Evolutionary conservation across 768 basidiomycete species (phyloP).

Genomic region (Lactarius tabidus): DNA sequence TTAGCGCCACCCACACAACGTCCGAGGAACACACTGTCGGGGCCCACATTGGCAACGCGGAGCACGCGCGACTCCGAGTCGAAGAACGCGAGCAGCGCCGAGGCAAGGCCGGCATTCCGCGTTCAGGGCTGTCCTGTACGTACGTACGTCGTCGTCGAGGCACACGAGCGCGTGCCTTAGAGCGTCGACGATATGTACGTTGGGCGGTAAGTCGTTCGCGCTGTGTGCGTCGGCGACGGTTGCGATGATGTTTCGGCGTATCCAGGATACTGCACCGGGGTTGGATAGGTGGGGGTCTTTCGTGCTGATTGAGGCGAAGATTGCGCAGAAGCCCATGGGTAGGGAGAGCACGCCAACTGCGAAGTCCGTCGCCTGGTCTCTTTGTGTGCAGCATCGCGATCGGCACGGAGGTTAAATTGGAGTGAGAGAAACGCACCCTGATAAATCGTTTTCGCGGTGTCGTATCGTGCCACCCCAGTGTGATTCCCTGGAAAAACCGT

Average conservation of each 20-base stretch:
- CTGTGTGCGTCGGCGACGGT: neutral
- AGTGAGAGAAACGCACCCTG: neutral
- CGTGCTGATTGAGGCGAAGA: conserved; percentile 12
- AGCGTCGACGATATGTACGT: conserved; percentile 1
- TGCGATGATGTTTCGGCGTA: conserved; percentile 1
- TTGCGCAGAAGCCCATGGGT: conserved; percentile 13
- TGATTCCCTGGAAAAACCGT: conserved; percentile 8
- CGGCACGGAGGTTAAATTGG: neutral
- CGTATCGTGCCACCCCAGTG: conserved; percentile 11
- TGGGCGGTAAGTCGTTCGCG: neutral
- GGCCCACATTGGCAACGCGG: neutral
- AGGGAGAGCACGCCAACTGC: conserved; percentile 11
- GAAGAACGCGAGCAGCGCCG: conserved; percentile 12
- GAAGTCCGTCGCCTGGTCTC: neutral
- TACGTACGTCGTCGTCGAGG: conserved; percentile 2
- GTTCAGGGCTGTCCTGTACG: neutral
- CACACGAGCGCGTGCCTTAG: neutral
- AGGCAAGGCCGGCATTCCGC: neutral
- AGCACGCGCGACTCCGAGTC: conserved; percentile 15
- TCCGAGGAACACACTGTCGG: conserved; percentile 9
- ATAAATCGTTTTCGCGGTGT: neutral
- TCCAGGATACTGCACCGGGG: conserved; percentile 1
- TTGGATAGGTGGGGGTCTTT: neutral
- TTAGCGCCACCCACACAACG: neutral
- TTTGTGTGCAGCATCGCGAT: neutral